Conservation (phyloP, 2,329 filamentous ascomycete species). For the Cladophialophora yegresii region DNA sequence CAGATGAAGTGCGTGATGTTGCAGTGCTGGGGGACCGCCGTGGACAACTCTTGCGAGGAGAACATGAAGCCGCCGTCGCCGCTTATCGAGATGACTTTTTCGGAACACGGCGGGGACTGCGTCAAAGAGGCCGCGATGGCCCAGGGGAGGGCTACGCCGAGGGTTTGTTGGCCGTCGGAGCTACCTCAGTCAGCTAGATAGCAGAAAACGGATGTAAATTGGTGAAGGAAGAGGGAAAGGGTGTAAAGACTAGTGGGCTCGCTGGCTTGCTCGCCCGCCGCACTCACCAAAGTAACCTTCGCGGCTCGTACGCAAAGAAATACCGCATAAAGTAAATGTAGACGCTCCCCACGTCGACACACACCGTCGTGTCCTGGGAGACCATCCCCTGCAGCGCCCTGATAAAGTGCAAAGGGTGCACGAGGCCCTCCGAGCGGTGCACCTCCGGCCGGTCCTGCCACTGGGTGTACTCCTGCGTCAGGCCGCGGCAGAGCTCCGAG, state of each 20-base stretch:
- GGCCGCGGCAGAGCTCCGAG: conserved; percentile 35
- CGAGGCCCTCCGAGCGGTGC: conserved; percentile 38
- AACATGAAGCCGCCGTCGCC: conserved; percentile 57
- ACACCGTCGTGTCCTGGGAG: conserved; percentile 47
- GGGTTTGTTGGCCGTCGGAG: conserved; percentile 54
- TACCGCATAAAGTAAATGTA: conserved; percentile 35
- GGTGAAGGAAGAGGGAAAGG: not conserved
- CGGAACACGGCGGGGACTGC: conserved; percentile 47
- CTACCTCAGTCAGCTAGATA: conserved; percentile 23
- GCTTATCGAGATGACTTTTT: conserved; percentile 50
- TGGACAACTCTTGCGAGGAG: conserved; percentile 50
- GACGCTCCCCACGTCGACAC: conserved; percentile 52
- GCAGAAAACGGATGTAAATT: not conserved
- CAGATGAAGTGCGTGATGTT: conserved; percentile 56
- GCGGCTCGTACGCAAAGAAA: conserved; percentile 41
- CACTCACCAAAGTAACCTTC: conserved; percentile 44
- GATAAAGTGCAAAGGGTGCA: conserved; percentile 53
- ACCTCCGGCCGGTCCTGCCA: conserved; percentile 40
- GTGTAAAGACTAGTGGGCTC: too few species aligned
- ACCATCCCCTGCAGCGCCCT: conserved; percentile 47
- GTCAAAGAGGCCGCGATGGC: conserved; percentile 51
- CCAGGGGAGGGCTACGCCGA: conserved; percentile 53
- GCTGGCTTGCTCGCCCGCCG: not conserved
- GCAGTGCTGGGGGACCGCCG: conserved; percentile 51
- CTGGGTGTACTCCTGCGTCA: conserved; percentile 44